Conservation (phyloP, 1,139 yeast species). For the Pichia sp. region DNA sequence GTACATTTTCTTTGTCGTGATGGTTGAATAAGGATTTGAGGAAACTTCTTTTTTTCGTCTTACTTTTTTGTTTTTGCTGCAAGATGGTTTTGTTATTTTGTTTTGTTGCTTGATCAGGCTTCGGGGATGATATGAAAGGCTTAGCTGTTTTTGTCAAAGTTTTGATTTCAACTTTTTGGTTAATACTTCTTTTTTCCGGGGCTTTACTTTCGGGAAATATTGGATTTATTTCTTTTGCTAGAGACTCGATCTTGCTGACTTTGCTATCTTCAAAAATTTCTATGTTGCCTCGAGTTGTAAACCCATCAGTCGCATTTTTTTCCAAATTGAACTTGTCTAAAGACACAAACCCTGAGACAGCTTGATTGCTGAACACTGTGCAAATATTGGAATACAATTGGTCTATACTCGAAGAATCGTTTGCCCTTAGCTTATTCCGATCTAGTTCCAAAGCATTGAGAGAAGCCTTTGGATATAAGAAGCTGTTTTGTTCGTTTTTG, state of each 20-base stretch:
- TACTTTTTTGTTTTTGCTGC: background rate
- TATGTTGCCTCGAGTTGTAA: conserved; percentile 47
- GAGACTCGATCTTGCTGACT: conserved; percentile 49
- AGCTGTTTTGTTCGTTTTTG: conserved; percentile 18
- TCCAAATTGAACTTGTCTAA: conserved; percentile 13
- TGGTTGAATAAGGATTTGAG: conserved; percentile 15
- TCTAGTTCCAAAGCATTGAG: conserved; percentile 23
- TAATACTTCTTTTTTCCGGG: conserved; percentile 38
- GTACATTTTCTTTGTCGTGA: conserved; percentile 3
- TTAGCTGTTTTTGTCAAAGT: background rate
- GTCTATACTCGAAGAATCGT: conserved; percentile 21
- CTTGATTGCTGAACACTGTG: conserved; percentile 23
- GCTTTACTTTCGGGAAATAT: conserved; percentile 41
- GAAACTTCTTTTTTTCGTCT: conserved; percentile 14
- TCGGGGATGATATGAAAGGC: background rate
- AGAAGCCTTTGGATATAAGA: conserved; percentile 34
- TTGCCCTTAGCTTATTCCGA: background rate
- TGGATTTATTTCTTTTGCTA: conserved; percentile 34
- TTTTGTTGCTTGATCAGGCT: background rate
- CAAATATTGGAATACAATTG: conserved; percentile 25
- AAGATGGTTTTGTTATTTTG: background rate
- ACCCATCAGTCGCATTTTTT: conserved; percentile 35
- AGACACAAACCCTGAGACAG: conserved; percentile 32
- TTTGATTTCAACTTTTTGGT: background rate
- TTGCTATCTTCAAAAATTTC: conserved; percentile 45